Evolutionary conservation across 2,329 filamentous ascomycete species (phyloP), one percentile per base, ranked within the genome.

Genomic region (Thelonectria olida): DNA sequence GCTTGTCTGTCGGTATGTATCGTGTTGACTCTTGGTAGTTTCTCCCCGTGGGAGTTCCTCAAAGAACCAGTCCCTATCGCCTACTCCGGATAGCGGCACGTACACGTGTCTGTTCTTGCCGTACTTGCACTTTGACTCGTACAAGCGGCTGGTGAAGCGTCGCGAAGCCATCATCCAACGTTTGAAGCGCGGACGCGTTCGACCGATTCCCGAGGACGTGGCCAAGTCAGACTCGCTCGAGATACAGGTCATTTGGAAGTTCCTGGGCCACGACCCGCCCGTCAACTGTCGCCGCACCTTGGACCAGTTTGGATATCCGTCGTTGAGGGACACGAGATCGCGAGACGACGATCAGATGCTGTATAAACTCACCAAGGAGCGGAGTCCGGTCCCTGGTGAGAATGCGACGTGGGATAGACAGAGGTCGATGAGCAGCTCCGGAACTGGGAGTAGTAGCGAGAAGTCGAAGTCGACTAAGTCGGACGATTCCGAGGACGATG

Each of bases 271-370:
- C 39, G 86, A 90, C 41, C 86, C 85, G 0, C 87, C 87, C 0
- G 75, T 90, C 1, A 88, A 90, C 67, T 83, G 84, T 34, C 82
- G 88, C 1, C 80, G 88, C 6, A 89, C 88, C 0, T 70, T 90
- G 5, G 88, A 90, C 59, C 87, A 90, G 65, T 90, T 83, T 56
- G 86, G 85, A 0, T 89, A 90, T 54, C 87, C 87, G 0, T 86
- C 85, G 2, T 75, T 90, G 0, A 78, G 82, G 9, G 87, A 89
- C 31, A 90, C 88, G 0, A 76, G 85, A 41, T 84, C 85, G 0
- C 78, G 88, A 17, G 88, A 90, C 41, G 86, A 88, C 42, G 88
- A 90, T 41, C 88, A 90, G 71, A 89, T 90, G 84, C 74, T 90
- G 7, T 90, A 89, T 73, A 90, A 90, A 66, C 75, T 89, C 2